phyloP scores from a whole-genome alignment of 768 basidiomycete genomes.

The Kwoniella pini region DNA sequence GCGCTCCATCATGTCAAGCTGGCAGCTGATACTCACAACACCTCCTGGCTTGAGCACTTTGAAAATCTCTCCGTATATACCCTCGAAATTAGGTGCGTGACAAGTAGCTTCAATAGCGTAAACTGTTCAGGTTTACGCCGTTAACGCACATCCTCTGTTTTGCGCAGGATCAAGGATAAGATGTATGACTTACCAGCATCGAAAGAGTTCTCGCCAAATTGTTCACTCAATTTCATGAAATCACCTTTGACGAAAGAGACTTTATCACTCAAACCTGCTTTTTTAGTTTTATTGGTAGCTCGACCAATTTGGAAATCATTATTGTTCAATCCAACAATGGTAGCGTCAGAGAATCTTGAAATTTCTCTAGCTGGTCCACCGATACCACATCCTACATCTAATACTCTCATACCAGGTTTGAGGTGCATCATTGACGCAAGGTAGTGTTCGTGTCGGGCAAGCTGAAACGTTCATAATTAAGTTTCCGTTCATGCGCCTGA shows the following conservation, averaged over 20 bases:
- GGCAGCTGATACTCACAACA: conserved; percentile 64
- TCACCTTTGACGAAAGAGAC: conserved; percentile 87
- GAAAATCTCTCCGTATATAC: conserved; percentile 88
- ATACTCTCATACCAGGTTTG: conserved; percentile 86
- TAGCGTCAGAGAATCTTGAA: conserved; percentile 80
- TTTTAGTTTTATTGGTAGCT: conserved; percentile 78
- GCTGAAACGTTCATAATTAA: conserved; percentile 36
- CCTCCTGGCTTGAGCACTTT: conserved; percentile 96
- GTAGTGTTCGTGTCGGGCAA: conserved; percentile 97
- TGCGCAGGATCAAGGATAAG: not conserved
- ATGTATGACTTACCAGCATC: conserved; percentile 74
- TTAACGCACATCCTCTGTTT: not conserved
- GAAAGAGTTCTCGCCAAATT: conserved; percentile 88
- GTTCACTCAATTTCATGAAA: conserved; percentile 90
- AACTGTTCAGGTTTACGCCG: conserved; percentile 61
- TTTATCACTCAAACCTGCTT: conserved; percentile 71
- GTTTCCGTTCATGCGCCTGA: not conserved
- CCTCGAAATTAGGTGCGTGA: conserved; percentile 93
- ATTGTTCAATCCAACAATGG: conserved; percentile 88
- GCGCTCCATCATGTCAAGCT: not conserved
- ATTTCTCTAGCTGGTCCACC: conserved; percentile 97
- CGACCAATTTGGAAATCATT: conserved; percentile 91
- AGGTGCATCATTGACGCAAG: conserved; percentile 83
- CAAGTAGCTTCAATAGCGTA: conserved; percentile 98
- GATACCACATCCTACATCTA: conserved; percentile 97